These are phyloP conservation scores for Volvariella volvacea DNA, from an alignment of 1,284 basidiomycete species.

Conservation along the genomic window DNA sequence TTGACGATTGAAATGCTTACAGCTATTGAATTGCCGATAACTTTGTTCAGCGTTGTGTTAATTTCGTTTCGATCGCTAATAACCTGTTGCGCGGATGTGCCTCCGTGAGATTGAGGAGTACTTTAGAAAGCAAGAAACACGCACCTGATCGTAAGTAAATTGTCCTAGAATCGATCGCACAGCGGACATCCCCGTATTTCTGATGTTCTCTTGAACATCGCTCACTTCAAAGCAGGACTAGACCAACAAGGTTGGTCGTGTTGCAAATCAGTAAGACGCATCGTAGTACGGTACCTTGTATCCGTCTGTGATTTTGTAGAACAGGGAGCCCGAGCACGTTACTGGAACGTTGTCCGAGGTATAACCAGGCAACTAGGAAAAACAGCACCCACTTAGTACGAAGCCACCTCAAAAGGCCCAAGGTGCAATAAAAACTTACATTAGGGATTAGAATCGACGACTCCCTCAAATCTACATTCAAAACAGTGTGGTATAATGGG, in stretches of 20 bases:
- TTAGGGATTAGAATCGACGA: slow-evolving; percentile 36
- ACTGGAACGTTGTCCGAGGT: slow-evolving; percentile 49
- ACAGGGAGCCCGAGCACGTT: slow-evolving; percentile 41
- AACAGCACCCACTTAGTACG: not conserved
- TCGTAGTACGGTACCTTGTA: slow-evolving; percentile 31
- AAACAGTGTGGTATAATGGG: slow-evolving; percentile 36
- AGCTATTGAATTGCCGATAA: slow-evolving; percentile 40
- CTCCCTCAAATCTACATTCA: slow-evolving; percentile 41
- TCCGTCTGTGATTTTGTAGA: slow-evolving; percentile 40
- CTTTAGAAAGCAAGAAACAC: slow-evolving; percentile 1
- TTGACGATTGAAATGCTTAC: slow-evolving; percentile 17
- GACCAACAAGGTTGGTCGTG: not conserved
- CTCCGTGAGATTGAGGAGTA: not conserved
- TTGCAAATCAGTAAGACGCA: not conserved
- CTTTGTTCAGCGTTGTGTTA: slow-evolving; percentile 37
- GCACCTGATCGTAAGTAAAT: slow-evolving; percentile 37
- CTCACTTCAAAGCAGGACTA: slow-evolving; percentile 42
- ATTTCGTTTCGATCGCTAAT: slow-evolving; percentile 45
- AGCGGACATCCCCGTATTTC: slow-evolving; percentile 43
- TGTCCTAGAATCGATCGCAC: slow-evolving; percentile 42
- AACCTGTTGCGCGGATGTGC: no score
- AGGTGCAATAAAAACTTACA: slow-evolving; percentile 13
- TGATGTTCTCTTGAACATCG: slow-evolving; percentile 38
- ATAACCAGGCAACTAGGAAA: slow-evolving; percentile 33
- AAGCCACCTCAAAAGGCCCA: not conserved